Percentiles rank a stretch among this genome's conserved stretches.
Evolutionary conservation across 2,329 filamentous ascomycete genomes (phyloP).

Genomic region (Cercospora sp.): DNA sequence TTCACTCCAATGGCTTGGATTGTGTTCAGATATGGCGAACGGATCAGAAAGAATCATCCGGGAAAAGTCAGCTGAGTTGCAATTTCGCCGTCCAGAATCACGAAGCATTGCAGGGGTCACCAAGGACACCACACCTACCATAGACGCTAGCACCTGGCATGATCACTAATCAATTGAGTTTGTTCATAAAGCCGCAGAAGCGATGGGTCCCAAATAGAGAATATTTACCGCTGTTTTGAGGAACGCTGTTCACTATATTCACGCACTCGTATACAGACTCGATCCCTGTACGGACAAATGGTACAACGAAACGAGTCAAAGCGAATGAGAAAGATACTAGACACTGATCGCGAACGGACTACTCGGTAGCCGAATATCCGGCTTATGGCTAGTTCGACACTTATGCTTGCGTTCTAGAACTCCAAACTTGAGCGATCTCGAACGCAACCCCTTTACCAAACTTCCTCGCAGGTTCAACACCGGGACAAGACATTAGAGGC

Average conservation of each 20-base stretch:
- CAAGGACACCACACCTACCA: neutral
- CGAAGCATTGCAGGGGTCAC: neutral
- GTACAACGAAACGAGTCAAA: neutral
- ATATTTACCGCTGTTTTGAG: neutral
- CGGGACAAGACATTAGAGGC: neutral
- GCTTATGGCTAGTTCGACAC: too few relatives aligned
- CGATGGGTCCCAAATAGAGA: neutral
- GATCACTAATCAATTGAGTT: neutral
- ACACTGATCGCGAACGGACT: neutral
- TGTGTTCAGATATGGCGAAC: conserved; percentile 50
- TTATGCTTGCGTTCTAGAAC: too few relatives aligned
- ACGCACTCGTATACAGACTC: neutral
- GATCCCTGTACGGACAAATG: neutral
- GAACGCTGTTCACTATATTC: neutral
- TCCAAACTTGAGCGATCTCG: too few relatives aligned
- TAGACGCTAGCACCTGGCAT: neutral
- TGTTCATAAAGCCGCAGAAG: neutral
- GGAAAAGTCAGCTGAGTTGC: neutral
- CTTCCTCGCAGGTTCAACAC: neutral
- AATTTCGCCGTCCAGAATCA: neutral
- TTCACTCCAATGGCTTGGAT: conserved; percentile 48
- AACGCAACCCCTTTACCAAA: neutral
- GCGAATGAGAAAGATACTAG: neutral
- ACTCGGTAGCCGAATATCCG: neutral
- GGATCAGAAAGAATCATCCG: conserved; percentile 41